Evolutionary conservation across 2,329 filamentous ascomycete species (phyloP).

Genomic region (Aotearoamyces nothofagi): DNA sequence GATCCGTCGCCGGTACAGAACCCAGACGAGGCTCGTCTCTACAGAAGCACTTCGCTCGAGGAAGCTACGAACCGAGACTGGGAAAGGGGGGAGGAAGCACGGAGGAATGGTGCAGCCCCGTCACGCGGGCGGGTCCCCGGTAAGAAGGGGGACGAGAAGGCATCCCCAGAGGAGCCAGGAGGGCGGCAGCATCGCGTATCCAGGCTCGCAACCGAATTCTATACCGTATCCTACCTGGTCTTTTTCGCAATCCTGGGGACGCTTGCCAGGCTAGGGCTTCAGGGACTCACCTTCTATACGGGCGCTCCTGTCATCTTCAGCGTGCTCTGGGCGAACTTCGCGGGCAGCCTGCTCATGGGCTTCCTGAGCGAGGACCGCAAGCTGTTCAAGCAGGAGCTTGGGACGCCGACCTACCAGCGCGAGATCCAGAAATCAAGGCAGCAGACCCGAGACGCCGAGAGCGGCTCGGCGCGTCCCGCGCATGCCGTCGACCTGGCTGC

Average conservation of each 20-base stretch:
- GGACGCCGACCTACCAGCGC: conserved; percentile 24
- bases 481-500: conserved; percentile 22
- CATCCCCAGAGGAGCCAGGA: too few species aligned
- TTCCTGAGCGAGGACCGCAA: conserved; percentile 68
- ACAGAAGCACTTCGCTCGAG: conserved; percentile 25
- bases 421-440: conserved; percentile 18
- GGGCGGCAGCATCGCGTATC: conserved; percentile 25
- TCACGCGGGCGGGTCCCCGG: conserved; percentile 7
- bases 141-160: conserved; percentile 5
- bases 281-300: conserved; percentile 66
- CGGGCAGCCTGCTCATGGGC: conserved; percentile 69
- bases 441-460: conserved; percentile 26
- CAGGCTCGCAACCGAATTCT: conserved; percentile 38
- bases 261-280: conserved; percentile 65
- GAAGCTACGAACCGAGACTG: conserved; percentile 18
- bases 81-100: conserved; percentile 8
- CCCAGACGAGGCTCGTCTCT: conserved; percentile 21
- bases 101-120: conserved; percentile 3
- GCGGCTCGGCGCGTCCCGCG: conserved; percentile 4
- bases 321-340: conserved; percentile 79
- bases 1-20: conserved; percentile 26
- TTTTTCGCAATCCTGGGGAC: conserved; percentile 79
- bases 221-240: conserved; percentile 68
- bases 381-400: conserved; percentile 58
- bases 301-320: conserved; percentile 60